Evolutionary conservation across 768 basidiomycete species (phyloP), one percentile per base, ranked within the genome.

Genomic region (Naganishia vaughanmartiniae): DNA sequence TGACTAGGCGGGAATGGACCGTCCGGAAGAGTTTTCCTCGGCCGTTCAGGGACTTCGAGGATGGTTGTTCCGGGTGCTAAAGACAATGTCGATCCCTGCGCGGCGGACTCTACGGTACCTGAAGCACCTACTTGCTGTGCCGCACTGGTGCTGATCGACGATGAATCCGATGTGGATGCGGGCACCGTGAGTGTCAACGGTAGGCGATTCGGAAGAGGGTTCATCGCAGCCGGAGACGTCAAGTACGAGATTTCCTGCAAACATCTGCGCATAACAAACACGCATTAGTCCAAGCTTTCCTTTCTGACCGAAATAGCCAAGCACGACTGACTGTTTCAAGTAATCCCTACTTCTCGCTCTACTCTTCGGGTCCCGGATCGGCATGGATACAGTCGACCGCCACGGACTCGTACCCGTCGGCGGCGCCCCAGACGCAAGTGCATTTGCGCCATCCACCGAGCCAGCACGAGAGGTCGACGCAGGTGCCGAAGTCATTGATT

Each of bases 201-300:
- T 4, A 70, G 21, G 15, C 60, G 60, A 36, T 70, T 90, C 2
- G 93, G 93, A 63, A 97, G 85, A 54, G 96, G 96, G 80, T 99
- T 99, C 86, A 98, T 89, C 7, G 96, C 94, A 80, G 96, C 91
- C 0, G 93, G 89, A 0, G 95, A 97, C 0, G 96, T 99, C 66
- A 99, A 84, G 82, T 99, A 99, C 15, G 92, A 91, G 74, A 99
- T 91, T 85, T 99, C 96, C 83, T 98, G 96, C 30, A 99, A 85
- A 82, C 96, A 97, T 82, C 91, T 93, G 73, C 7, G 67, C 45
- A 36, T 4, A 36, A 4, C 34, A 36, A 36, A 36, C 34, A 12
- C 34, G 34, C 4, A 36, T 36, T 12, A 36, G 34, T 36, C 12
- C 34, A 36, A 5, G 34, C 12, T 36, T 36, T 36, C 4, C 34